Conservation (phyloP, 2,329 filamentous ascomycete species). For the Alternaria atra region DNA sequence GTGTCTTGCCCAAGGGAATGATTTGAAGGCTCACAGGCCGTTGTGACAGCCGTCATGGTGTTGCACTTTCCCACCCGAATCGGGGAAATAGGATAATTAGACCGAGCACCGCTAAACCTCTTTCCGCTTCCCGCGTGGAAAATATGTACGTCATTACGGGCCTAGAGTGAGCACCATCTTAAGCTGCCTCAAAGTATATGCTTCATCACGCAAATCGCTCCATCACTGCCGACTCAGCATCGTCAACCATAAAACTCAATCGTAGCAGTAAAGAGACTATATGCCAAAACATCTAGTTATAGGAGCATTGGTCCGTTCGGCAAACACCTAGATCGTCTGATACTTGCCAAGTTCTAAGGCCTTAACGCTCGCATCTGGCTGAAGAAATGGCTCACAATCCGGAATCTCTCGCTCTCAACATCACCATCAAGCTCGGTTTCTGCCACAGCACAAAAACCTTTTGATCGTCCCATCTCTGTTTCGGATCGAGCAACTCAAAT, state of each 20-base stretch:
- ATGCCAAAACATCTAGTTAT: neutral
- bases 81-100: neutral
- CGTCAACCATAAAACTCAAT: neutral
- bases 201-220: neutral
- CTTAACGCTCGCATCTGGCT: neutral
- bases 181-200: neutral
- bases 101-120: neutral
- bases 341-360: neutral
- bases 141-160: neutral
- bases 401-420: conserved; percentile 2
- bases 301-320: neutral
- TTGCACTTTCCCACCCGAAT: neutral
- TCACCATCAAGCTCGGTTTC: conserved; percentile 32
- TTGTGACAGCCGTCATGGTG: neutral
- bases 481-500: conserved; percentile 35
- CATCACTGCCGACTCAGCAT: neutral
- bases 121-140: neutral
- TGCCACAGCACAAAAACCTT: conserved; percentile 46
- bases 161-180: neutral
- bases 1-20: neutral
- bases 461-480: conserved; percentile 33
- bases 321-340: neutral
- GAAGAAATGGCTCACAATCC: neutral
- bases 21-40: neutral
- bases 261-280: neutral